Evolutionary conservation across 495 filamentous ascomycete species (phyloP).

Genomic region (Penicillium lagena): DNA sequence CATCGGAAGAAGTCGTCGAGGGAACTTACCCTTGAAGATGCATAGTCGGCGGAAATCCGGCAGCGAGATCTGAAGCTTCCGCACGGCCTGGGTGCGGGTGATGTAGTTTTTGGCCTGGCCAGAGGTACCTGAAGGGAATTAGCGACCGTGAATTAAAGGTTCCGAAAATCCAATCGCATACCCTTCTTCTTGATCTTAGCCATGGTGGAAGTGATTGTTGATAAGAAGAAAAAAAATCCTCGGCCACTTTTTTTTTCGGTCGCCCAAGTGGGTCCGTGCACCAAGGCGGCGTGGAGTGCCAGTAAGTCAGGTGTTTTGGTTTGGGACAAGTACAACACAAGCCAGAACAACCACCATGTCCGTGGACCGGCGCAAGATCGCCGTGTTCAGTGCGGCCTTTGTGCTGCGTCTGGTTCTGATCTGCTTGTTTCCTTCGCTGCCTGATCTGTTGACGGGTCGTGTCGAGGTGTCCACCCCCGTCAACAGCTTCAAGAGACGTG

Average conservation of each 20-base stretch:
- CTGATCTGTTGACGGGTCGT: constrained; percentile 78
- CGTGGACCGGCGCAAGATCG: constrained; percentile 67
- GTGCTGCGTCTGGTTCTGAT: constrained; percentile 75
- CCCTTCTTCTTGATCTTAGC: constrained; percentile 91
- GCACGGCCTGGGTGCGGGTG: constrained; percentile 89
- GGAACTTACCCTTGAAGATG: constrained; percentile 82
- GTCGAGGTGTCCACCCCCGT: constrained; percentile 97
- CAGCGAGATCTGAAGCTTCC: constrained; percentile 94
- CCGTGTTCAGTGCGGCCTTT: constrained; percentile 70
- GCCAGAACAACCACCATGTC: constrained; percentile 34
- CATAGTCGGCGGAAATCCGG: constrained; percentile 96
- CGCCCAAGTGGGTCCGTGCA: constrained; percentile 33
- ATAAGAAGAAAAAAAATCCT: constrained; percentile 31
- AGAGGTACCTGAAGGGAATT: constrained; percentile 55
- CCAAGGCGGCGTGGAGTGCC: constrained; percentile 25
- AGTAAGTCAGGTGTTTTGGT: too few relatives aligned
- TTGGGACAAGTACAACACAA: constrained; percentile 13
- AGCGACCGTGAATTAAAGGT: constrained; percentile 6
- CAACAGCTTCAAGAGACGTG: constrained; percentile 95
- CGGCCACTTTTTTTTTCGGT: constrained; percentile 34
- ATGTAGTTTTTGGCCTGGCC: constrained; percentile 98
- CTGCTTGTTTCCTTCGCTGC: constrained; percentile 73
- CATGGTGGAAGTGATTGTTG: constrained; percentile 47
- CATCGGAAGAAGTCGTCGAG: neutral
- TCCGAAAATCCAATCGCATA: constrained; percentile 12